A percentile compares a stretch with the other conserved stretches of the same genome.
Evolutionary conservation across 257 asterid species (phyloP).

Genomic region (Plantago ovata): DNA sequence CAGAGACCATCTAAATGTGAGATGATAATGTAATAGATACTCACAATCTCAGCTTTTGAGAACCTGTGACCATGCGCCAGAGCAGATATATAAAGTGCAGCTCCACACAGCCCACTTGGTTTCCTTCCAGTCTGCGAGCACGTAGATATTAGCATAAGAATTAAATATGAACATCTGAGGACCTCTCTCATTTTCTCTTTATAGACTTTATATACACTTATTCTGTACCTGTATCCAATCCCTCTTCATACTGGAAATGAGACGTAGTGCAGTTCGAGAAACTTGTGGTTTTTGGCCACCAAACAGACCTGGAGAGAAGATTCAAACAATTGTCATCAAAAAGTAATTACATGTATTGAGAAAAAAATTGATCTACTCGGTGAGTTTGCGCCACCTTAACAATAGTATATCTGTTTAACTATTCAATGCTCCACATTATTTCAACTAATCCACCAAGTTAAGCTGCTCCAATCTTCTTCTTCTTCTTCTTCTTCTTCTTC

Average conservation of each 20-base stretch:
- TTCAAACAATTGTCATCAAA: constrained; percentile 9
- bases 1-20: background rate
- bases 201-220: too few species aligned
- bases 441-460: too few species aligned
- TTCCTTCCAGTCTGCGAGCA: constrained; percentile 84
- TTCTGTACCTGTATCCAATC: constrained; percentile 87
- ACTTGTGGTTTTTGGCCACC: constrained; percentile 28
- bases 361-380: too few species aligned
- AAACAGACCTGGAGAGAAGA: constrained; percentile 49
- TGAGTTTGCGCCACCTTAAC: too few species aligned
- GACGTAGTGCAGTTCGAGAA: constrained; percentile 44
- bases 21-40: constrained; percentile 21
- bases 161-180: background rate
- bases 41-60: constrained; percentile 71
- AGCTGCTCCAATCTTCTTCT: too few species aligned
- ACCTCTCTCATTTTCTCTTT: background rate
- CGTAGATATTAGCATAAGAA: constrained; percentile 11
- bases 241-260: constrained; percentile 82
- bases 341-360: background rate
- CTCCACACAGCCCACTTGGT: constrained; percentile 95
- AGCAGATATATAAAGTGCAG: constrained; percentile 83
- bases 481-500: too few species aligned
- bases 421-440: too few species aligned
- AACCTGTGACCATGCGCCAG: constrained; percentile 67
- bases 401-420: too few species aligned